phyloP scores from a whole-genome alignment of 2,329 filamentous ascomycete genomes.

The Ophiosphaerella herpotricha region DNA sequence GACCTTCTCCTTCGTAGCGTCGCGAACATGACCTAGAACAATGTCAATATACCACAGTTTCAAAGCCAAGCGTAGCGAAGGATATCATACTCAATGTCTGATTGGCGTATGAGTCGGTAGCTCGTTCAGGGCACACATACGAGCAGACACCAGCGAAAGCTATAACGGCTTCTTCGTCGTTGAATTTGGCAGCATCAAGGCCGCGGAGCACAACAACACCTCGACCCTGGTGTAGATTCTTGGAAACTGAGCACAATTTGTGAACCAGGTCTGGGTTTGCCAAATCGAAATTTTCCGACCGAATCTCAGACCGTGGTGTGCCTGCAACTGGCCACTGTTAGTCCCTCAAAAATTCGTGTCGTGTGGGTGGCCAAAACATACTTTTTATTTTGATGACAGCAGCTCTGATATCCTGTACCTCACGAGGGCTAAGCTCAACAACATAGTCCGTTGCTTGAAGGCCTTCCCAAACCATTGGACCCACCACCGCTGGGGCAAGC shows the following conservation, averaged over 20 bases:
- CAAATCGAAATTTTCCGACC: slow-evolving; percentile 32
- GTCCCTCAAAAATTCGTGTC: neutral
- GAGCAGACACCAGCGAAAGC: slow-evolving; percentile 41
- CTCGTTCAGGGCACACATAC: slow-evolving; percentile 36
- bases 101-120: slow-evolving; percentile 45
- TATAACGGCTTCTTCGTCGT: slow-evolving; percentile 44
- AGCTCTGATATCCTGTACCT: slow-evolving; percentile 36
- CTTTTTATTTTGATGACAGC: slow-evolving; percentile 41
- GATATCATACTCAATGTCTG: slow-evolving; percentile 39
- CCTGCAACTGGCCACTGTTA: slow-evolving; percentile 21
- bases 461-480: slow-evolving; percentile 43
- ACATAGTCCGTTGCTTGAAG: slow-evolving; percentile 35
- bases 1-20: slow-evolving; percentile 41
- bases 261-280: slow-evolving; percentile 23
- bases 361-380: slow-evolving; percentile 12
- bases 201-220: slow-evolving; percentile 41
- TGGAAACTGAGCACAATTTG: slow-evolving; percentile 32
- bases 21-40: slow-evolving; percentile 38
- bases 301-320: slow-evolving; percentile 24
- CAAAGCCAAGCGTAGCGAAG: neutral
- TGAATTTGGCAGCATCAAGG: slow-evolving; percentile 37
- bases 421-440: slow-evolving; percentile 25
- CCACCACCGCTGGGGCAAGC: slow-evolving; percentile 32
- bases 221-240: slow-evolving; percentile 33
- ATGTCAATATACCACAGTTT: neutral